Evolutionary conservation across 2,329 filamentous ascomycete species (phyloP), one percentile per base, ranked within the genome.

Genomic region (Botryotinia globosa): DNA sequence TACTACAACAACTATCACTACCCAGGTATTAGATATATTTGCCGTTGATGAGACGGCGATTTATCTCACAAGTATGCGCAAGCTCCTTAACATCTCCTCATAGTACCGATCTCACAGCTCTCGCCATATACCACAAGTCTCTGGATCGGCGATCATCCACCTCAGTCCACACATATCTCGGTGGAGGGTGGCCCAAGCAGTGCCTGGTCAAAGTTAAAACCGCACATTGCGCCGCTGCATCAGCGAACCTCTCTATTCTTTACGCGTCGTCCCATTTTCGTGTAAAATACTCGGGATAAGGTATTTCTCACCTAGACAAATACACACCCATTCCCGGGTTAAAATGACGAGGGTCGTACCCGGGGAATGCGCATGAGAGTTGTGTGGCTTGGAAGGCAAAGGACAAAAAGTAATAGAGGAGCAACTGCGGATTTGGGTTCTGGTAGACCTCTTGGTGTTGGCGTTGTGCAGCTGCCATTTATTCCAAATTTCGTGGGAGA

Each of bases 61-160:
- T 3, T 18, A 9, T 29, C 51, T 32, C 16, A 29, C n/a, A 14
- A 18, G 6, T 56, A 29, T 56, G n/a, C n/a, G 51, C 2, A 56
- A 29, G n/a, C n/a, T 56, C 6, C n/a, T 56, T 14, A 6, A 29
- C 51, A 56, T 56, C n/a, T 29, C 14, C n/a, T 56, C 51, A 56
- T 1, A 29, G 1, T 29, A 56, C n/a, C 1, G 7, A 18, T 56
- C 14, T 56, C 16, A 7, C n/a, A 32, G 51, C 51, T 6, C 1
- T 29, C 16, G 51, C 16, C 51, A 56, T 56, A 16, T 6, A 1
- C 51, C 14, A 0, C 51, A 56, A 29, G 6, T 29, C 14, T 18
- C 0, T 2, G 1, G 16, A 1, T 18, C 51, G n/a, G n/a, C 0
- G 3, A 2, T 0, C 0, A 56, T 56, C 51, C n/a, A 8, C 2